Evolutionary conservation across 2,329 filamentous ascomycete species (phyloP).

Genomic region (Pseudocercospora macadamiae): DNA sequence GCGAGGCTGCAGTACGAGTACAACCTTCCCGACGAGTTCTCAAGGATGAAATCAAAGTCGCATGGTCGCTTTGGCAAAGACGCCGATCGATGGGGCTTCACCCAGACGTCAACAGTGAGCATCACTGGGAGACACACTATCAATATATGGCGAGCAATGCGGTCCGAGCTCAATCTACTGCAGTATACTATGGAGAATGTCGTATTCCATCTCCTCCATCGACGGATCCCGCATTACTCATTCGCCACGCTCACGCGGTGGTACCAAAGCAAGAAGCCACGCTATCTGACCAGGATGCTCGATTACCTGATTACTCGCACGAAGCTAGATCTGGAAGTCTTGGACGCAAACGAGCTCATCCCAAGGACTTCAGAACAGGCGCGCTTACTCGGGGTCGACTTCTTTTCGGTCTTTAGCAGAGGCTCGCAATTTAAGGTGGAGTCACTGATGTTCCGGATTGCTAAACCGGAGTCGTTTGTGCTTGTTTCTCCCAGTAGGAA

Average conservation of each 20-base stretch:
- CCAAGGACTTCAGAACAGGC: constrained; percentile 92
- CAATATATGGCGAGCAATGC: constrained; percentile 96
- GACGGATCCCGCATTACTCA: constrained; percentile 83
- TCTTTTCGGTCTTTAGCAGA: constrained; percentile 92
- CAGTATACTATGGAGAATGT: constrained; percentile 98
- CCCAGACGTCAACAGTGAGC: constrained; percentile 85
- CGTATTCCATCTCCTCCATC: constrained; percentile 85
- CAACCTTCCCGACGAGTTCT: constrained; percentile 88
- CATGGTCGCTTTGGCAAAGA: constrained; percentile 85
- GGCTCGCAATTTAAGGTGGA: constrained; percentile 99
- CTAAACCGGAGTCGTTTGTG: constrained; percentile 93
- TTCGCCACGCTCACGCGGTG: constrained; percentile 78
- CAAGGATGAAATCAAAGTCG: constrained; percentile 80
- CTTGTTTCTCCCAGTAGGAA: constrained; percentile 86
- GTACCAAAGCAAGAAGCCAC: constrained; percentile 70
- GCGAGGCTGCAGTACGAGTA: constrained; percentile 85
- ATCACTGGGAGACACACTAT: constrained; percentile 96
- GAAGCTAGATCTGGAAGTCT: constrained; percentile 82
- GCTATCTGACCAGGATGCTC: constrained; percentile 73
- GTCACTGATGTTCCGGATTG: constrained; percentile 97
- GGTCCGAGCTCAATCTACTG: constrained; percentile 83
- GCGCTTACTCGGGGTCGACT: constrained; percentile 88
- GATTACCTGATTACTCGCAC: constrained; percentile 77
- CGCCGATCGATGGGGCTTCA: constrained; percentile 89
- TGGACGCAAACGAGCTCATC: constrained; percentile 87